Percentiles rank a stretch among this genome's conserved stretches.
Conservation (phyloP, 441 rosid genomes). For the Pelargonium fulgidum region DNA sequence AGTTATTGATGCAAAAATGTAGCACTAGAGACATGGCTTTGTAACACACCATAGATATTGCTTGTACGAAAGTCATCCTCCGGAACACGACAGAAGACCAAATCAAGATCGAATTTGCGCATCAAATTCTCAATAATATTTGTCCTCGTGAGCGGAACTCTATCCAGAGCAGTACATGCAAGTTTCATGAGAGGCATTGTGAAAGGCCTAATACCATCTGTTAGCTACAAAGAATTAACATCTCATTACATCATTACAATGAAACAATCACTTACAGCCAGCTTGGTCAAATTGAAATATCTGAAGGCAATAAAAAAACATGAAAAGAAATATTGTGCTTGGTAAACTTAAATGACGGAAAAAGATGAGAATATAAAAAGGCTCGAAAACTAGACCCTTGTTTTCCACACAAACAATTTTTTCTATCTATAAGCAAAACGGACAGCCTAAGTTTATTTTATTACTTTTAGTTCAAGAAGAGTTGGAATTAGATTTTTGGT, state of each 20-base stretch:
- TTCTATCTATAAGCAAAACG: no score
- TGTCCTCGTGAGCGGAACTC: slow-evolving; percentile 76
- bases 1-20: not conserved
- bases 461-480: not conserved
- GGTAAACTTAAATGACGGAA: not conserved
- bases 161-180: slow-evolving; percentile 85
- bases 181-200: slow-evolving; percentile 94
- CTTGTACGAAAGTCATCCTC: slow-evolving; percentile 55
- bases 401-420: not conserved
- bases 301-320: not conserved
- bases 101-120: slow-evolving; percentile 72
- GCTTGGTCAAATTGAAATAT: not conserved
- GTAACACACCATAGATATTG: slow-evolving; percentile 52
- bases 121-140: slow-evolving; percentile 58
- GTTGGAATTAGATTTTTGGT: no score
- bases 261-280: not conserved
- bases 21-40: not conserved
- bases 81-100: slow-evolving; percentile 82
- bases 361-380: not conserved
- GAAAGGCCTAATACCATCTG: slow-evolving; percentile 91
- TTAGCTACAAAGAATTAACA: slow-evolving; percentile 41
- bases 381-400: not conserved
- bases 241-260: slow-evolving; percentile 21
- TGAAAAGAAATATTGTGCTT: no score
- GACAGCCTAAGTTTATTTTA: not conserved